Base-by-base conservation (phyloP, 768 basidiomycete species). In the Phanerodontia chrysosporium region DNA sequence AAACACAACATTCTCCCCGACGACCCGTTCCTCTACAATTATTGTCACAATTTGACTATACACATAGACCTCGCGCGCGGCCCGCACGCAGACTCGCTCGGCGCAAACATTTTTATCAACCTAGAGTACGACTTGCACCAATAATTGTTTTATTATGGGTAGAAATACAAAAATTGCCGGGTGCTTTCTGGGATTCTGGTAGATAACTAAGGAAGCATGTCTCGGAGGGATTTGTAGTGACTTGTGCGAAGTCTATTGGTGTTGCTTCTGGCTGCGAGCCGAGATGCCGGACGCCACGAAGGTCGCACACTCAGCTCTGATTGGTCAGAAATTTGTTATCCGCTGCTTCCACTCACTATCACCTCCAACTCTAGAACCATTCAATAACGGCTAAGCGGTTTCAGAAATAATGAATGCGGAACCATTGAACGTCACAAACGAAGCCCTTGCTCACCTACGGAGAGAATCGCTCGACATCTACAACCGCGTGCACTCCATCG, bases 401-500 rank as follows among this genome's bases (percentile, higher is more conserved):
- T 18, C 18, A 12, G 4, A 10, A 10, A 12, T 18, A 18, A 42
- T 42, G 39, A 42, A 8, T 18, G 6, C 39, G 39, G 39, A 42
- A 9, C 4, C 8, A 10, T 4, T 18, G 48, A 29, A 49, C 25
- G 24, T 25, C 28, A 29, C 10, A n/a, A 27, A 25, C 48, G 28
- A 67, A 49, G 72, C 72, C 21, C 67, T 87, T 42, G 75, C 77
- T 5, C 75, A 82, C 49, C 75, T 91, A 32, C 82, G 88, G 10
- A 84, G 78, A 63, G 87, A 90, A 63, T 85, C 85, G 3, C 71
- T 85, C 24, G 91, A 93, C 69, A 76, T 94, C 24, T 95, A 83
- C 77, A 94, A 95, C 67, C 86, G 96, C 9, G 69, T 98, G 1
- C 92, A 91, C 62, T 96, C 94, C 7, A 89, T 98, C 57, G 77